Conservation (phyloP, 139 green algal genomes). For the Astrephomene gubernaculifera region DNA sequence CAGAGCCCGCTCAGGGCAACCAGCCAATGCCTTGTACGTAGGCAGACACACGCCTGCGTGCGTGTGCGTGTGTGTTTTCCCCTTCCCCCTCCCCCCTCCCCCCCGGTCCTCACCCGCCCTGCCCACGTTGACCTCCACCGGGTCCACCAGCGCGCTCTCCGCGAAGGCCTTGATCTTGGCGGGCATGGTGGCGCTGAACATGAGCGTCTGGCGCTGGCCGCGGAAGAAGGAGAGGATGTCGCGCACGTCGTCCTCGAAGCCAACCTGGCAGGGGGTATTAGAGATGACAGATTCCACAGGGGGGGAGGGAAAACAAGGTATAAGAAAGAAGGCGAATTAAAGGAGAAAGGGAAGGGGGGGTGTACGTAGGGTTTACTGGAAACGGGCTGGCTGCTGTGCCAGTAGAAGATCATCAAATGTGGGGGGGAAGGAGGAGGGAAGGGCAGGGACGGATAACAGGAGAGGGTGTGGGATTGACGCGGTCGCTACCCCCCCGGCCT, state of each 20-base stretch:
- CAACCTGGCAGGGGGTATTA: constrained; percentile 42
- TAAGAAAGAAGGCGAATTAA: too few relatives aligned
- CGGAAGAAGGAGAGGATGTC: constrained; percentile 83
- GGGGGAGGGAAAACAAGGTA: neutral
- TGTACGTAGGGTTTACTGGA: too few relatives aligned
- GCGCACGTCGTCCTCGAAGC: constrained; percentile 96
- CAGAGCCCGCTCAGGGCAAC: too few relatives aligned
- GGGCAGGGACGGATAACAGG: too few relatives aligned
- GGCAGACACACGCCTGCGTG: too few relatives aligned
- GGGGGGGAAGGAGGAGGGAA: too few relatives aligned
- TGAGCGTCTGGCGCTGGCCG: constrained; percentile 95
- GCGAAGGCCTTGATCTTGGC: constrained; percentile 98
- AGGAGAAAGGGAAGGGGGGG: too few relatives aligned
- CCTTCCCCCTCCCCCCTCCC: neutral
- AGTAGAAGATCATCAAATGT: too few relatives aligned
- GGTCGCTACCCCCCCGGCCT: neutral
- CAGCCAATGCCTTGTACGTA: too few relatives aligned
- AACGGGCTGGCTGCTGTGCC: too few relatives aligned
- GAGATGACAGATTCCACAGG: neutral
- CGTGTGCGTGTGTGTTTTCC: too few relatives aligned
- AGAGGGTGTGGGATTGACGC: neutral
- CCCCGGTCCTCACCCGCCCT: constrained; percentile 48
- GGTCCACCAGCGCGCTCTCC: constrained; percentile 93
- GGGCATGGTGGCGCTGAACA: constrained; percentile 99
- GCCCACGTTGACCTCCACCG: constrained; percentile 83